Evolutionary conservation across 176 grass and related monocot genomes (phyloP), one percentile per base, ranked within the genome.

Genomic region (Coix lacrymajobi): DNA sequence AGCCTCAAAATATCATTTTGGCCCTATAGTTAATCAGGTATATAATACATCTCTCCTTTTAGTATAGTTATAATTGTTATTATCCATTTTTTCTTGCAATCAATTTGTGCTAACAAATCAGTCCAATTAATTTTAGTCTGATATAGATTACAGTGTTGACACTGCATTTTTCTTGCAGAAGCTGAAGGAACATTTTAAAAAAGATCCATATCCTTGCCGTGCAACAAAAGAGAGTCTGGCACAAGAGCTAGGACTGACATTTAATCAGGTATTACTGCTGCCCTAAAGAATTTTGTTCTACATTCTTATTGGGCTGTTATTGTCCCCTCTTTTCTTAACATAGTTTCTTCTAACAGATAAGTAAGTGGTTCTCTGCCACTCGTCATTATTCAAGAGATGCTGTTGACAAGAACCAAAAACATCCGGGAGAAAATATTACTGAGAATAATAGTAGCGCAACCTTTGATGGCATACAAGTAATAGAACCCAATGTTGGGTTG

Each of bases 171-270:
- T 79, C 33, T 34, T 88, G 44, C 87, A 94, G 89, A 92, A 90
- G 52, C 41, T 94, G 49, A 81, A 86, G 33, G 70, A 46, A 41
- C 64, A 64, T 85, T 90, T 90, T 20, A 71, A 78, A 30, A 87
- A 83, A 92, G 88, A 92, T 77, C 90, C 88, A 65, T 95, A 90
- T 73, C 93, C 93, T 88, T 92, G 71, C 64, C 87, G 81, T 11
- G 19, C 77, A 85, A 79, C 75, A 69, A 86, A 81, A 78, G 79
- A 92, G 83, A 86, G 39, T 85, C 63, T 94, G 28, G 87, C 90
- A 24, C 73, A 88, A 81, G 92, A 92, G 57, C 30, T 92, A 24
- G 92, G 89, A 43, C 51, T 92, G 62, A 94, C 92, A 76, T 51
- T 77, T 25, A 51, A 31, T 81, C 89, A 87, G 93, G 93, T 94